Evolutionary conservation across 805 yeast species (phyloP).

Genomic region (Candida incommunis): DNA sequence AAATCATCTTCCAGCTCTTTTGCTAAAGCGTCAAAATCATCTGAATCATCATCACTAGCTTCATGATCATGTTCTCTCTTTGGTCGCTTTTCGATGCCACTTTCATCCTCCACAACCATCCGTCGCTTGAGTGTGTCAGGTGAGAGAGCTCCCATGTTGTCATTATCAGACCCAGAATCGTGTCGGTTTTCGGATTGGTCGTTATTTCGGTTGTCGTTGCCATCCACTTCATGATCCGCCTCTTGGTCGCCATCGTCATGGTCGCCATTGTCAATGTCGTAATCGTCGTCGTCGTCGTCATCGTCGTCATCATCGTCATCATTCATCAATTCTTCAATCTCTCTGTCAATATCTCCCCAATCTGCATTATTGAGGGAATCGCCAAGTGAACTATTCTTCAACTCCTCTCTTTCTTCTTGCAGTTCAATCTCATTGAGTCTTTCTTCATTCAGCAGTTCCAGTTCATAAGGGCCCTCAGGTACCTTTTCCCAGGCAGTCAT

Average conservation of each 20-base stretch:
- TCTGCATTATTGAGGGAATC: constrained; percentile 10
- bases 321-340: constrained; percentile 31
- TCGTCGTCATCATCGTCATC: constrained; percentile 26
- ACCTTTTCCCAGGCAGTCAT: constrained; percentile 64
- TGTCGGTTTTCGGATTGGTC: not conserved
- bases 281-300: constrained; percentile 18
- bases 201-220: constrained; percentile 1
- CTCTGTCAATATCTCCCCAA: constrained; percentile 23
- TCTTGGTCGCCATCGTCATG: constrained; percentile 4
- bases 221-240: constrained; percentile 4
- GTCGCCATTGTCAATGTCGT: constrained; percentile 13
- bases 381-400: constrained; percentile 23
- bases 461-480: constrained; percentile 43
- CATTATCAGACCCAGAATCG: constrained; percentile 5
- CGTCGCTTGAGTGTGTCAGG: constrained; percentile 6
- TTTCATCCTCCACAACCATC: constrained; percentile 4
- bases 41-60: constrained; percentile 9
- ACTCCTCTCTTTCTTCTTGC: constrained; percentile 28
- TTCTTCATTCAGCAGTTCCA: constrained; percentile 37
- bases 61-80: constrained; percentile 3
- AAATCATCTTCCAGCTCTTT: constrained; percentile 17
- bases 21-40: constrained; percentile 17
- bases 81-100: not conserved
- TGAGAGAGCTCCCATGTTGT: constrained; percentile 7
- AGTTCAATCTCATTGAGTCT: constrained; percentile 21